These are phyloP conservation scores for Aspergillus uvarum DNA, from an alignment of 2,329 filamentous ascomycete species.

Conservation along the genomic window DNA sequence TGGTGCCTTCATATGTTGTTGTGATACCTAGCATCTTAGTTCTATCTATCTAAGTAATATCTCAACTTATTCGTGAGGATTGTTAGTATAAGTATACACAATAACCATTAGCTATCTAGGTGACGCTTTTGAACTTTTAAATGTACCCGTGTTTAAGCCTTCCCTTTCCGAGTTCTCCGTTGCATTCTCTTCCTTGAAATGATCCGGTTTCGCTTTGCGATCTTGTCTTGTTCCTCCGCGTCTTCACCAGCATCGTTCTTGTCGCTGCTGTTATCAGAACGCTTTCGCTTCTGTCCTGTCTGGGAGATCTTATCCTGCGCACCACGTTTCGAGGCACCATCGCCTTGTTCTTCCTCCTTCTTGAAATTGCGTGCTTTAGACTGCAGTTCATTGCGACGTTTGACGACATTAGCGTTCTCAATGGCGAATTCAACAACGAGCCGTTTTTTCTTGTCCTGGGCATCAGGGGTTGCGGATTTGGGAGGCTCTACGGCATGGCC, in stretches of 20 bases:
- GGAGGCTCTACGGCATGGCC: conserved; percentile 60
- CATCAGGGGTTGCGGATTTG: conserved; percentile 31
- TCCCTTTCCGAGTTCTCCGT: conserved; percentile 61
- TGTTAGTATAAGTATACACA: conserved; percentile 4
- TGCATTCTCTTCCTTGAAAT: conserved; percentile 81
- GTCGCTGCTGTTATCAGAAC: conserved; percentile 25
- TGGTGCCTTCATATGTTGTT: not conserved
- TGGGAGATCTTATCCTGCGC: conserved; percentile 8
- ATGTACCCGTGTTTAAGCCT: conserved; percentile 20
- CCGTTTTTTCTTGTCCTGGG: conserved; percentile 75
- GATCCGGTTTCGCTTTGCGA: conserved; percentile 69
- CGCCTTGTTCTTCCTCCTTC: conserved; percentile 16
- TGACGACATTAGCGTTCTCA: conserved; percentile 95
- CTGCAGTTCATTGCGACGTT: conserved; percentile 57
- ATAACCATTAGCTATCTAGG: conserved; percentile 12
- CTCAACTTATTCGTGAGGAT: not conserved
- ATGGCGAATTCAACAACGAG: conserved; percentile 97
- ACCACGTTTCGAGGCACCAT: conserved; percentile 22
- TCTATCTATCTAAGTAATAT: not conserved
- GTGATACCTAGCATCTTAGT: not conserved
- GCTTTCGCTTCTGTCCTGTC: conserved; percentile 35
- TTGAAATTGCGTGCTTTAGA: conserved; percentile 26
- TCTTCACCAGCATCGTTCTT: conserved; percentile 23
- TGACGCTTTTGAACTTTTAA: conserved; percentile 10
- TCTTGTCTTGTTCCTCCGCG: conserved; percentile 52